A percentile compares a stretch with the other conserved stretches of the same genome.
phyloP scores from a whole-genome alignment of 2,329 filamentous ascomycete genomes.

The Ceratocystis eucalypticola region DNA sequence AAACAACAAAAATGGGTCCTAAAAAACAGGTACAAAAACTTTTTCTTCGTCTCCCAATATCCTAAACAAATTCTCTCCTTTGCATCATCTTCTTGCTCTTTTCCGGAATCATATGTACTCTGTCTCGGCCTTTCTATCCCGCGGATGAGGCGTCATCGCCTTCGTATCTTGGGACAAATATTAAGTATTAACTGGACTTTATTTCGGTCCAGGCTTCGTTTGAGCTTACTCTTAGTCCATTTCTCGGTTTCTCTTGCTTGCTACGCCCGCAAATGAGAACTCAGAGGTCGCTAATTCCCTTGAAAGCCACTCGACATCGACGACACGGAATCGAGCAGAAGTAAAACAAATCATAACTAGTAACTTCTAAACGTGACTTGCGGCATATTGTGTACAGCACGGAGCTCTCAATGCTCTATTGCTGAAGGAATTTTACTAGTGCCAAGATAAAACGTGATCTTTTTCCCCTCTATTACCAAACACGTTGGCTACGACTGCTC shows the following conservation, averaged over 20 bases:
- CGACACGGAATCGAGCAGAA: background rate
- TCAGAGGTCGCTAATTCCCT: background rate
- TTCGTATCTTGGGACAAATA: background rate
- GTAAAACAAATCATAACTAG: background rate
- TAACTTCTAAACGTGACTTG: background rate
- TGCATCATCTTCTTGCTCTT: background rate
- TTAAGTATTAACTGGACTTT: background rate
- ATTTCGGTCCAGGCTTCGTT: background rate
- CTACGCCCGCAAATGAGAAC: background rate
- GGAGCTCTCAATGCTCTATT: slow-evolving; percentile 38
- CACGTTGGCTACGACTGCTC: slow-evolving; percentile 31
- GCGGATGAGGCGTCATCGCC: background rate
- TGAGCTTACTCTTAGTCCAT: background rate
- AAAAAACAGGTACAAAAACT: slow-evolving; percentile 8
- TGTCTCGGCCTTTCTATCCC: background rate
- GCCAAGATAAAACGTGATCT: slow-evolving; percentile 34
- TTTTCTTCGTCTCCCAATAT: background rate
- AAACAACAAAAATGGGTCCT: background rate
- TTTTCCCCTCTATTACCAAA: slow-evolving; percentile 44
- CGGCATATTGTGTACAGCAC: slow-evolving; percentile 50
- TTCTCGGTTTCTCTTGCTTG: background rate
- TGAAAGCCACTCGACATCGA: background rate
- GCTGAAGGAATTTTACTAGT: slow-evolving; percentile 44
- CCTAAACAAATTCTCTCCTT: too few relatives aligned
- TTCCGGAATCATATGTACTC: background rate